Evolutionary conservation across 306 rosid species (phyloP).

Genomic region (Acacia melanoxylon): DNA sequence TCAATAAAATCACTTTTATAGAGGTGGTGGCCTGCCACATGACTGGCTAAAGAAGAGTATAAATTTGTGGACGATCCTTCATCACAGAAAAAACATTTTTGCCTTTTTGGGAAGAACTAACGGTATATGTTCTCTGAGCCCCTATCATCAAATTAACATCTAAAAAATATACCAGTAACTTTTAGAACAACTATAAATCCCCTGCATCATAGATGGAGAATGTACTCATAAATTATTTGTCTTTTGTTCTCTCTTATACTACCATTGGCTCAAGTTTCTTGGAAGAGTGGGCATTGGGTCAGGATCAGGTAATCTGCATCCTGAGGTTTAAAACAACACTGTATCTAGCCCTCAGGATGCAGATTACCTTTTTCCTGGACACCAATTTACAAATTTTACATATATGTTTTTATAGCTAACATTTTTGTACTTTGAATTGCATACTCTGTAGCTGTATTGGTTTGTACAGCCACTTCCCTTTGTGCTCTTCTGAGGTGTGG

Average conservation of each 20-base stretch:
- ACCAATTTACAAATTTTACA: slow-evolving; percentile 9
- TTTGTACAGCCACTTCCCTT: neutral
- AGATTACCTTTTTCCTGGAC: slow-evolving; percentile 46
- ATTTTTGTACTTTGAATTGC: neutral
- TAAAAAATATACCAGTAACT: slow-evolving; percentile 27
- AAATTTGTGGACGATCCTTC: slow-evolving; percentile 25
- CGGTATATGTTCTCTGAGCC: slow-evolving; percentile 28
- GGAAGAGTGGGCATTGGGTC: slow-evolving; percentile 21
- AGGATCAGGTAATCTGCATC: slow-evolving; percentile 32
- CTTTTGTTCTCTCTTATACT: neutral
- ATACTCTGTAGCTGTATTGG: neutral
- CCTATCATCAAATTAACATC: slow-evolving; percentile 1
- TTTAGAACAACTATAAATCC: slow-evolving; percentile 45
- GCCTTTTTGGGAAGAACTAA: slow-evolving; percentile 4
- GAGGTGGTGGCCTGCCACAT: slow-evolving; percentile 32
- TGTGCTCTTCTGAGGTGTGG: neutral
- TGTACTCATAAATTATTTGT: slow-evolving; percentile 8
- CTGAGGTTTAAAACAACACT: slow-evolving; percentile 47
- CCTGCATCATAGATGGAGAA: slow-evolving; percentile 22
- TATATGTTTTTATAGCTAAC: neutral
- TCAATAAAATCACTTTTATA: slow-evolving; percentile 26
- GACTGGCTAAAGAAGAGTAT: slow-evolving; percentile 46
- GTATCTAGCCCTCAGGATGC: slow-evolving; percentile 60
- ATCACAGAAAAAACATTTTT: slow-evolving; percentile 28
- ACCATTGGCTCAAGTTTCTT: neutral